These are phyloP conservation scores for Podila clonocystis DNA, from an alignment of 192 early-diverging fungal species.

Conservation along the genomic window DNA sequence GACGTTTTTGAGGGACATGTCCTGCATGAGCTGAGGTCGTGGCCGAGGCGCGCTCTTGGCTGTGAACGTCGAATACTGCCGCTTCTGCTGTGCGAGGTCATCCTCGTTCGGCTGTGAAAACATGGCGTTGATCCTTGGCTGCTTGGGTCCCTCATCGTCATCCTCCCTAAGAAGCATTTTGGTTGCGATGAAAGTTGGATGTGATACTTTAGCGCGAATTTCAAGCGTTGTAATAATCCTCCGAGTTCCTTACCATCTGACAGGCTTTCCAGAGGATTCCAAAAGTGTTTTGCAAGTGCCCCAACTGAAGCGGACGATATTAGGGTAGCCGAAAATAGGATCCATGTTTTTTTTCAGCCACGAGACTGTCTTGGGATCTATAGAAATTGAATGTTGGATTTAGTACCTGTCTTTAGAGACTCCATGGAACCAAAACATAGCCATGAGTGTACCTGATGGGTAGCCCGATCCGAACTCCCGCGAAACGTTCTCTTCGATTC, in stretches of 20 bases:
- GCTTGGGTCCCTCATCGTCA: constrained; percentile 31
- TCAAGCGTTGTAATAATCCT: too few species aligned
- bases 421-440: neutral
- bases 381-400: neutral
- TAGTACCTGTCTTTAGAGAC: neutral
- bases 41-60: constrained; percentile 28
- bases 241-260: constrained; percentile 60
- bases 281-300: constrained; percentile 82
- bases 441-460: constrained; percentile 68
- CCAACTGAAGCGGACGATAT: constrained; percentile 95
- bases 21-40: constrained; percentile 36
- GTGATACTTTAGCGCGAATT: neutral
- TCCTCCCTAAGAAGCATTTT: constrained; percentile 17
- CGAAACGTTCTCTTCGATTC: constrained; percentile 54
- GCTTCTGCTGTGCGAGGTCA: constrained; percentile 21
- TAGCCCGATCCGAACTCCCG: constrained; percentile 90
- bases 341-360: constrained; percentile 88
- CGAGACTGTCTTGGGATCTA: constrained; percentile 88
- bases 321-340: constrained; percentile 92
- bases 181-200: neutral
- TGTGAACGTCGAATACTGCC: constrained; percentile 37
- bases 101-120: constrained; percentile 16
- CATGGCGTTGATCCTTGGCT: constrained; percentile 30
- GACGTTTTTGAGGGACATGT: constrained; percentile 40
- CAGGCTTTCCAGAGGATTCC: constrained; percentile 64